These are phyloP conservation scores for Jasminum sambac DNA, from an alignment of 257 asterid genomes.

Conservation along the genomic window DNA sequence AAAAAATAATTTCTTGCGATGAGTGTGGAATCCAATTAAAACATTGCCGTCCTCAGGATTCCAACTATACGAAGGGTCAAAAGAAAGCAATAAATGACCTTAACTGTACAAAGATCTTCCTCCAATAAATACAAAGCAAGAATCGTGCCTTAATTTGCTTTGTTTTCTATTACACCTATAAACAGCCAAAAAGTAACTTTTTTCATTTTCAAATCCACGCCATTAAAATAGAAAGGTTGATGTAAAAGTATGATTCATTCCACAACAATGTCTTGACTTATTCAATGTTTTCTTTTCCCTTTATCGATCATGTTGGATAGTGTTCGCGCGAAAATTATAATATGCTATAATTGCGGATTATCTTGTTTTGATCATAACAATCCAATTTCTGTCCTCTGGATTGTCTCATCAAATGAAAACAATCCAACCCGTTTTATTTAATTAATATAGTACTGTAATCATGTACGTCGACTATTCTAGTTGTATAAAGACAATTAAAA, in stretches of 20 bases:
- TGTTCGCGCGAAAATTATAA: too few species aligned
- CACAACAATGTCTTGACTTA: not conserved
- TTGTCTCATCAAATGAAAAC: too few species aligned
- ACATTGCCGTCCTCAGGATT: not conserved
- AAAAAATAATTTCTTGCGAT: not conserved
- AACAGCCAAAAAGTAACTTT: slow-evolving; percentile 2
- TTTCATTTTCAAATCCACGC: not conserved
- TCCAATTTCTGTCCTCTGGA: too few species aligned
- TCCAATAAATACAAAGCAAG: not conserved
- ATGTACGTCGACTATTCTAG: too few species aligned
- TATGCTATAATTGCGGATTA: too few species aligned
- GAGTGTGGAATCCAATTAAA: not conserved
- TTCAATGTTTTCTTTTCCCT: not conserved
- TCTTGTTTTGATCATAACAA: too few species aligned
- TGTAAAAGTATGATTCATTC: not conserved
- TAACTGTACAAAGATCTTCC: not conserved
- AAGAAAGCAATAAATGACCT: not conserved
- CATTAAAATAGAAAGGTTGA: not conserved
- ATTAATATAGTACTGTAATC: too few species aligned
- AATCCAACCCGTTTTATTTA: too few species aligned
- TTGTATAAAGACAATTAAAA: too few species aligned
- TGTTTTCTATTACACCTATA: not conserved
- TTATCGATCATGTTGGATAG: too few species aligned
- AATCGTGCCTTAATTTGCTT: not conserved
- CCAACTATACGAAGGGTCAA: not conserved